Evolutionary conservation across 140 eudicot species (phyloP).

Genomic region (Bidens hawaiensis): DNA sequence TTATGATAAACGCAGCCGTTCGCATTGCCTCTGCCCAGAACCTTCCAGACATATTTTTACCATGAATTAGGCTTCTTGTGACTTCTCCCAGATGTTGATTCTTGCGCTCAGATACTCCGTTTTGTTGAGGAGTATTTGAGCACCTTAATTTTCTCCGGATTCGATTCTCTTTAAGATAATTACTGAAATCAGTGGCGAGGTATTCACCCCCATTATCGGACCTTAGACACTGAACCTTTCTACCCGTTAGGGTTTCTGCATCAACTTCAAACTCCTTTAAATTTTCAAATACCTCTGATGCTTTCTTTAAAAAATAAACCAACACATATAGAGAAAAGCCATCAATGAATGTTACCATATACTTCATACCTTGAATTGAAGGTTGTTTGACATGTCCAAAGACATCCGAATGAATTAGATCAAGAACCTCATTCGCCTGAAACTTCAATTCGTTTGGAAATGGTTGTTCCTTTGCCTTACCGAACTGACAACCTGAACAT

Average conservation of each 20-base stretch:
- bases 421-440: background rate
- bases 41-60: background rate
- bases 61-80: too few relatives aligned
- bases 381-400: background rate
- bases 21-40: too few relatives aligned
- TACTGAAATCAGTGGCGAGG: background rate
- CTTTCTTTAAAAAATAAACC: background rate
- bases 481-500: conserved; percentile 4
- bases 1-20: background rate
- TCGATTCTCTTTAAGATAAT: background rate
- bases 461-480: background rate
- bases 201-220: background rate
- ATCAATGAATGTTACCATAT: too few relatives aligned
- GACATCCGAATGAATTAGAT: background rate
- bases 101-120: too few relatives aligned
- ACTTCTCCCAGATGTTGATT: too few relatives aligned
- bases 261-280: background rate
- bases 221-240: background rate
- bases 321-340: background rate
- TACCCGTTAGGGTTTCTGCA: background rate
- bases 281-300: background rate
- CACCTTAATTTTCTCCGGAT: background rate
- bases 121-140: background rate
- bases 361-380: background rate
- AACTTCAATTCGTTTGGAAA: background rate